Conservation (phyloP, 2,329 filamentous ascomycete species). For the Exophiala dermatitidis region DNA sequence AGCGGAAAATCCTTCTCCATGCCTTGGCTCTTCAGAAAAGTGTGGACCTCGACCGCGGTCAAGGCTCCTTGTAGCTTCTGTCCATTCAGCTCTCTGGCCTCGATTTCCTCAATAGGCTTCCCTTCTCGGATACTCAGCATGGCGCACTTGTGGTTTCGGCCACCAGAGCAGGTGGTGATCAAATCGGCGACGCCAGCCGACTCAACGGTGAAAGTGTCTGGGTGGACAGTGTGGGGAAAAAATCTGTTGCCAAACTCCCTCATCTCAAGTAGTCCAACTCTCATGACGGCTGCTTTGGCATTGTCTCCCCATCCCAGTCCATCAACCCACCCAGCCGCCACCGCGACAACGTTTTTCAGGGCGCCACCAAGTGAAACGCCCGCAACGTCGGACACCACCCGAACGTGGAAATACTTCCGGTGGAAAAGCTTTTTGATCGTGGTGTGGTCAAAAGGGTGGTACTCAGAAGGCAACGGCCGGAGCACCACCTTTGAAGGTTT, state of each 20-base stretch:
- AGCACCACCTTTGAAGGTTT: constrained; percentile 62
- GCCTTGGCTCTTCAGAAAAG: constrained; percentile 71
- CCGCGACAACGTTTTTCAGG: constrained; percentile 91
- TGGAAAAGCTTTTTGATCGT: constrained; percentile 84
- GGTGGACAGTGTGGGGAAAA: constrained; percentile 73
- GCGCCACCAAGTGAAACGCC: constrained; percentile 92
- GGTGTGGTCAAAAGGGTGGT: constrained; percentile 76
- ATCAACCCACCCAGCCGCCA: constrained; percentile 91
- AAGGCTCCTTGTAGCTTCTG: constrained; percentile 94
- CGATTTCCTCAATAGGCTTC: constrained; percentile 76
- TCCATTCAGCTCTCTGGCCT: constrained; percentile 83
- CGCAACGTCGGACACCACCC: constrained; percentile 88
- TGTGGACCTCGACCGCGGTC: constrained; percentile 85
- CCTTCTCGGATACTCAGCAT: constrained; percentile 77
- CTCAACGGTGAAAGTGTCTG: constrained; percentile 91
- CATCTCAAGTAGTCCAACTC: constrained; percentile 91
- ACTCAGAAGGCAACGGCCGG: constrained; percentile 68
- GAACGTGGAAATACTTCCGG: constrained; percentile 94
- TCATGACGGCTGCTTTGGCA: constrained; percentile 97
- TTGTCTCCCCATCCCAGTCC: constrained; percentile 97
- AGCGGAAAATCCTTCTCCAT: constrained; percentile 80
- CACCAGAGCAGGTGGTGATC: constrained; percentile 87
- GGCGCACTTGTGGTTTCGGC: constrained; percentile 89
- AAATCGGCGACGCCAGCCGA: constrained; percentile 91
- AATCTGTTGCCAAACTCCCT: constrained; percentile 92